phyloP scores from a whole-genome alignment of 2,329 filamentous ascomycete genomes.

The Microdochium bolleyi region DNA sequence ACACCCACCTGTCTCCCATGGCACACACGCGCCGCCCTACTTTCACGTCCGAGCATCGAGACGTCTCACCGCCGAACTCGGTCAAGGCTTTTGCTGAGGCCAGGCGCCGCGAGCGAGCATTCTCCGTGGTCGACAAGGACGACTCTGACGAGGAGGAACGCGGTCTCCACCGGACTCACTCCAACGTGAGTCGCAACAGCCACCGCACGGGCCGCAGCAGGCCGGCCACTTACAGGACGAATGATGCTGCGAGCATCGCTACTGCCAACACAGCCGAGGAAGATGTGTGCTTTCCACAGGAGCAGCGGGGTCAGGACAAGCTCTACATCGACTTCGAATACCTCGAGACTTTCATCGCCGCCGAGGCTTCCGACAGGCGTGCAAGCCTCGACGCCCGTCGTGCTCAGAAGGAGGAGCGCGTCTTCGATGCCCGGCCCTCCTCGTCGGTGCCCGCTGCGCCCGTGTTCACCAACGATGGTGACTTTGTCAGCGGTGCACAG shows the following conservation, averaged over 20 bases:
- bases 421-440: conserved; percentile 53
- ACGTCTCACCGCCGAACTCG: conserved; percentile 86
- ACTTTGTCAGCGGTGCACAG: conserved; percentile 46
- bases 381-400: conserved; percentile 37
- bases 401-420: conserved; percentile 29
- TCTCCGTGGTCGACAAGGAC: conserved; percentile 33
- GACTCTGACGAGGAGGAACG: background rate
- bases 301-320: conserved; percentile 59
- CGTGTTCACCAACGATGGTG: conserved; percentile 45
- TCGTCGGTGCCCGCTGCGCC: conserved; percentile 15
- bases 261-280: conserved; percentile 70
- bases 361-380: conserved; percentile 40
- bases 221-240: conserved; percentile 46
- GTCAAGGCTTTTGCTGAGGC: conserved; percentile 95
- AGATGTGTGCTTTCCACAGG: conserved; percentile 83
- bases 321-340: conserved; percentile 89
- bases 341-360: conserved; percentile 81
- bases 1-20: conserved; percentile 33
- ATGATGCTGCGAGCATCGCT: conserved; percentile 53
- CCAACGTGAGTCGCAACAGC: conserved; percentile 57
- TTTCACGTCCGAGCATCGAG: conserved; percentile 56
- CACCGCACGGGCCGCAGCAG: conserved; percentile 39
- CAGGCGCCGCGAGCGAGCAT: conserved; percentile 71
- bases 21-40: conserved; percentile 44
- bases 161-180: conserved; percentile 62